These are phyloP conservation scores for Penicillium sp. DNA, from an alignment of 2,329 filamentous ascomycete species.

Conservation along the genomic window DNA sequence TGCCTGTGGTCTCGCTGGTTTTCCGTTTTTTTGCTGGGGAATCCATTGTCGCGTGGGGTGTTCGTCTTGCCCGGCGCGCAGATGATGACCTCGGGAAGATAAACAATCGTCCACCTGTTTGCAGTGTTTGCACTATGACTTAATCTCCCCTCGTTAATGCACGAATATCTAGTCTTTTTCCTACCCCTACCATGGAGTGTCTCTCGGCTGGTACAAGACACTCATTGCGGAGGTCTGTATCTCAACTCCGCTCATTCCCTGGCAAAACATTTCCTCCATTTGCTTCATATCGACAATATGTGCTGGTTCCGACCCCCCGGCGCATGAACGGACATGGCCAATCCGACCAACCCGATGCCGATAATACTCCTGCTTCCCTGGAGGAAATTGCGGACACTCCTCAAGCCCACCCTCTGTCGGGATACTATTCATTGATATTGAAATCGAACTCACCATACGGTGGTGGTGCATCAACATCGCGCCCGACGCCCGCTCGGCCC, in stretches of 20 bases:
- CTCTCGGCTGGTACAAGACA: constrained; percentile 20
- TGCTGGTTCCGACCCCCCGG: constrained; percentile 20
- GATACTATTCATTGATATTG: constrained; percentile 48
- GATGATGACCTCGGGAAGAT: constrained; percentile 11
- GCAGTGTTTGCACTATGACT: constrained; percentile 35
- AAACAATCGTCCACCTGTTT: constrained; percentile 36
- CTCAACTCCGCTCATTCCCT: not conserved
- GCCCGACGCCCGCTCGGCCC: constrained; percentile 13
- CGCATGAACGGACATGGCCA: constrained; percentile 21
- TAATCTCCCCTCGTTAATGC: constrained; percentile 22
- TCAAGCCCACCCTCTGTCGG: constrained; percentile 45
- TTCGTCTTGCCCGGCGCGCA: constrained; percentile 37
- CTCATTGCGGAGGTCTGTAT: constrained; percentile 17
- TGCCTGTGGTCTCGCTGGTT: constrained; percentile 56
- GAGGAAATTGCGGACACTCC: constrained; percentile 12
- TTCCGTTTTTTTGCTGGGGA: constrained; percentile 65
- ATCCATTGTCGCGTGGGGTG: constrained; percentile 30
- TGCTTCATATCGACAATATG: constrained; percentile 20
- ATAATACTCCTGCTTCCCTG: constrained; percentile 9
- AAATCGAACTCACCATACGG: constrained; percentile 30
- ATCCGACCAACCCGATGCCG: constrained; percentile 8
- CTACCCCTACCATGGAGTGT: constrained; percentile 30
- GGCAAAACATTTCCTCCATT: not conserved
- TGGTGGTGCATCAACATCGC: constrained; percentile 20
- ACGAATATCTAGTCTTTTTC: not conserved